phyloP scores from a whole-genome alignment of 805 yeast species.

The Sugiyamaella qingdaonensis region DNA sequence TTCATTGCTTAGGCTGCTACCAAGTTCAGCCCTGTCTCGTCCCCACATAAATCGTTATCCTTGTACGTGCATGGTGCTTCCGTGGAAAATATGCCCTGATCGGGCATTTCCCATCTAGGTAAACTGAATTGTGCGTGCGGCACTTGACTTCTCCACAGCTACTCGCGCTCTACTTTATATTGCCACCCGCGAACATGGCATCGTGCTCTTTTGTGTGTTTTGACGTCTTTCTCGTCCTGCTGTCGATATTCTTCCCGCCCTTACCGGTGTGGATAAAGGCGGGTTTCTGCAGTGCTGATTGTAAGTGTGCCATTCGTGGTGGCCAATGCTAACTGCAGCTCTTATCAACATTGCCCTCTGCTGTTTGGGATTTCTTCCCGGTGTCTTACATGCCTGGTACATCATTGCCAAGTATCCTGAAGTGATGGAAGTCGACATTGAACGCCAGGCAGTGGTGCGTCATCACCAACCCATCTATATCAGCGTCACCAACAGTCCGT shows the following conservation, averaged over 20 bases:
- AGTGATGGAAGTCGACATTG: constrained; percentile 27
- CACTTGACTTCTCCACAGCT: too few species aligned
- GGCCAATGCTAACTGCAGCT: constrained; percentile 11
- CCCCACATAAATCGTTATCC: too few species aligned
- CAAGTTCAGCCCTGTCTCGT: too few species aligned
- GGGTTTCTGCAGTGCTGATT: constrained; percentile 69
- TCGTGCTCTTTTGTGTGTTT: constrained; percentile 32
- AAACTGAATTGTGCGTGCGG: too few species aligned
- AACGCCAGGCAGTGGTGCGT: constrained; percentile 8
- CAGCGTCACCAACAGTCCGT: constrained; percentile 3
- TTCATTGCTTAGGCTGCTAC: too few species aligned
- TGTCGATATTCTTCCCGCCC: constrained; percentile 75
- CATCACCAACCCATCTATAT: constrained; percentile 8
- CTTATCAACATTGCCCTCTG: constrained; percentile 68
- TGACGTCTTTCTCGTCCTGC: constrained; percentile 63
- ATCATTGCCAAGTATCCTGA: constrained; percentile 69
- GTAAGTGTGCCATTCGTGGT: constrained; percentile 18
- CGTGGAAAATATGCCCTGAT: too few species aligned
- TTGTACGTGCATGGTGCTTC: too few species aligned
- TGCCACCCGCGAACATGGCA: constrained; percentile 1
- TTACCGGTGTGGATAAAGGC: constrained; percentile 70
- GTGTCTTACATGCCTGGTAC: constrained; percentile 72
- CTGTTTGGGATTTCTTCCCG: constrained; percentile 70
- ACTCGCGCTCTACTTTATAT: too few species aligned
- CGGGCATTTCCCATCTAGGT: too few species aligned